Base-by-base conservation (phyloP, 2,329 filamentous ascomycete species). In the Aspergillus candidus region DNA sequence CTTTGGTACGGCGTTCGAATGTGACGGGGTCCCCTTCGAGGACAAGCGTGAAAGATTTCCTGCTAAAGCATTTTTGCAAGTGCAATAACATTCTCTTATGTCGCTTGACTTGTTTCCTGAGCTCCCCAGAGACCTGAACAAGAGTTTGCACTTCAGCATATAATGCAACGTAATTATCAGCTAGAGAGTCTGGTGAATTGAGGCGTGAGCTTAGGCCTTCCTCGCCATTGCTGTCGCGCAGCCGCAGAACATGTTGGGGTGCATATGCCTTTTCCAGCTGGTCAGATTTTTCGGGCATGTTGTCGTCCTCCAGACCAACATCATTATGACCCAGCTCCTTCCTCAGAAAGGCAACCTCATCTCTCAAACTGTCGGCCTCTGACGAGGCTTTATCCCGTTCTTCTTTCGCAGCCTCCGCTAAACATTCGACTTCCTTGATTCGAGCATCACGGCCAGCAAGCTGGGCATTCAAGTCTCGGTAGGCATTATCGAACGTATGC, bases 81-180 rank as follows among this genome's bases (percentile, higher is more conserved):
- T 55, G 47, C 6, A 38, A 43, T 10, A 66, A 45, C 38, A 65
- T 68, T 37, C 46, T 55, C 40, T 67, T 68, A 34, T 63, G 58
- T n/a, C 56, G 55, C 38, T 64, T 59, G 4, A 66, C 47, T 22
- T 56, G 59, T 6, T 45, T 46, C 43, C 58, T 63, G 15, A 69
- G 55, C 15, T 53, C 50, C 4, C 43, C 53, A 44, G 56, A 62
- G 3, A 58, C 58, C 14, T 53, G 41, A 5, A 57, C 32, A 14
- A 69, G 49, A 8, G 49, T 61, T 32, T 52, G 44, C 11, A 61
- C 37, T 40, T 65, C 60, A 7, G 42, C 38, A 36, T 68, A 69
- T 12, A 69, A 52, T 8, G 58, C 51, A 3, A 48, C 43, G 51
- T 70, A 70, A 48, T 57, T 58, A 4, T 47, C 29, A n/a, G 52